These are phyloP conservation scores for Aspergillus conjunctus DNA, from an alignment of 495 filamentous ascomycete genomes.

Conservation along the genomic window DNA sequence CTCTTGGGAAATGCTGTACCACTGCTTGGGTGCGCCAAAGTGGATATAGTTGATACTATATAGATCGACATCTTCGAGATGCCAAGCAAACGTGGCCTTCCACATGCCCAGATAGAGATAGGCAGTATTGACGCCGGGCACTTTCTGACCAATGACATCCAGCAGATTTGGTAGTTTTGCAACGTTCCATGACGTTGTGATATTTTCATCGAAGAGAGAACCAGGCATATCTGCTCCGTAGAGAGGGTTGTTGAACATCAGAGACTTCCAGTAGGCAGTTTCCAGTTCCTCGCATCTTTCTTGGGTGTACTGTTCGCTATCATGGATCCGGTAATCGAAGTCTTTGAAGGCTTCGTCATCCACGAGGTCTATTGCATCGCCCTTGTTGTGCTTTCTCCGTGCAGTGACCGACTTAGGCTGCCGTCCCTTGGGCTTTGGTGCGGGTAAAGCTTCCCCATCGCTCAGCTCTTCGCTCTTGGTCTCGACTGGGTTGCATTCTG, in stretches of 20 bases:
- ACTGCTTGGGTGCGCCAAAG: constrained; percentile 97
- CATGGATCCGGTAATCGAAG: constrained; percentile 85
- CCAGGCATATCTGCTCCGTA: constrained; percentile 98
- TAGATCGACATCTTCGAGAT: constrained; percentile 96
- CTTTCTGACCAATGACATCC: constrained; percentile 90
- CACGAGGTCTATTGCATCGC: constrained; percentile 67
- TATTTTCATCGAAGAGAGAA: constrained; percentile 83
- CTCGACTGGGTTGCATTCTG: constrained; percentile 50
- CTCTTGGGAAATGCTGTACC: constrained; percentile 97
- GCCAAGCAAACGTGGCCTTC: constrained; percentile 99
- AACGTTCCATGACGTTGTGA: constrained; percentile 86
- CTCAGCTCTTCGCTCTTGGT: constrained; percentile 51
- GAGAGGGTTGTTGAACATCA: constrained; percentile 91
- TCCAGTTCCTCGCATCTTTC: constrained; percentile 95
- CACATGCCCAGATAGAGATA: constrained; percentile 99
- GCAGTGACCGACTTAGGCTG: constrained; percentile 64
- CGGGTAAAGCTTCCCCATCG: constrained; percentile 52
- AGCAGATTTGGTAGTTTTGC: constrained; percentile 91
- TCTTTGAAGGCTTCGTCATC: constrained; percentile 85
- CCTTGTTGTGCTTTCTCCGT: constrained; percentile 77
- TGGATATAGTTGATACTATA: constrained; percentile 99
- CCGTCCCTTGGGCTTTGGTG: constrained; percentile 50
- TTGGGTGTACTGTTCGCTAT: constrained; percentile 78
- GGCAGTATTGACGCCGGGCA: constrained; percentile 97
- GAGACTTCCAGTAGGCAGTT: constrained; percentile 90